Conservation (phyloP, 73 alveolate genomes). For the Uronychia setigera region DNA sequence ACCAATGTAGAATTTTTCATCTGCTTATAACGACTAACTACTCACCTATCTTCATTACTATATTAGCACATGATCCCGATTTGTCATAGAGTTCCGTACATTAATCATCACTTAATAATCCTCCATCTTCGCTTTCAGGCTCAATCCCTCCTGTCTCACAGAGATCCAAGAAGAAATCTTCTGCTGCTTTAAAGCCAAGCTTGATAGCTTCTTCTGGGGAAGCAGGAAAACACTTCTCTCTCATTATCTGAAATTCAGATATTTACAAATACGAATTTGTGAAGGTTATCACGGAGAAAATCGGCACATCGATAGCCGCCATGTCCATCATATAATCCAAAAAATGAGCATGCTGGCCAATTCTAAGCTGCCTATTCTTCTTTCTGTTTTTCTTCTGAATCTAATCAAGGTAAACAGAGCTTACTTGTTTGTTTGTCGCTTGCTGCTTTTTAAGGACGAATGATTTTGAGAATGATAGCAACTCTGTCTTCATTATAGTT, state of each 20-base stretch:
- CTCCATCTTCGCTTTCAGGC: slow-evolving; percentile 12
- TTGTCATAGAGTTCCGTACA: slow-evolving; percentile 76
- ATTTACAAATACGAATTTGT: slow-evolving; percentile 28
- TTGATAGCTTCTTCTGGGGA: slow-evolving; percentile 84
- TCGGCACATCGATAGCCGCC: slow-evolving; percentile 55
- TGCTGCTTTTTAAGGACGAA: slow-evolving; percentile 39
- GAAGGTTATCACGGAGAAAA: slow-evolving; percentile 86
- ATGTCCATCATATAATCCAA: slow-evolving; percentile 53
- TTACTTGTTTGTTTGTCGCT: too few species aligned
- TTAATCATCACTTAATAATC: too few species aligned
- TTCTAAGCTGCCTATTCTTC: slow-evolving; percentile 25
- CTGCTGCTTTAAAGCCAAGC: slow-evolving; percentile 90
- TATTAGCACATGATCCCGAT: slow-evolving; percentile 64
- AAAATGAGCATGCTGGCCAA: slow-evolving; percentile 55
- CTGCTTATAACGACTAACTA: not conserved
- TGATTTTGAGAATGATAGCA: slow-evolving; percentile 35
- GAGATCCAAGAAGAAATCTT: slow-evolving; percentile 72
- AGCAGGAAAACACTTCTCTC: slow-evolving; percentile 70
- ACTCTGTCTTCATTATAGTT: slow-evolving; percentile 66
- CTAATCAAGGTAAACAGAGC: too few species aligned
- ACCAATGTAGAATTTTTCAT: slow-evolving; percentile 51
- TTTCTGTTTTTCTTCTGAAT: slow-evolving; percentile 36
- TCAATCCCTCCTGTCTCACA: slow-evolving; percentile 56
- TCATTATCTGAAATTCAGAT: slow-evolving; percentile 33
- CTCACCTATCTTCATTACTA: slow-evolving; percentile 26